These are phyloP conservation scores for Fusarium anguioides DNA, from an alignment of 2,329 filamentous ascomycete genomes.

Conservation along the genomic window DNA sequence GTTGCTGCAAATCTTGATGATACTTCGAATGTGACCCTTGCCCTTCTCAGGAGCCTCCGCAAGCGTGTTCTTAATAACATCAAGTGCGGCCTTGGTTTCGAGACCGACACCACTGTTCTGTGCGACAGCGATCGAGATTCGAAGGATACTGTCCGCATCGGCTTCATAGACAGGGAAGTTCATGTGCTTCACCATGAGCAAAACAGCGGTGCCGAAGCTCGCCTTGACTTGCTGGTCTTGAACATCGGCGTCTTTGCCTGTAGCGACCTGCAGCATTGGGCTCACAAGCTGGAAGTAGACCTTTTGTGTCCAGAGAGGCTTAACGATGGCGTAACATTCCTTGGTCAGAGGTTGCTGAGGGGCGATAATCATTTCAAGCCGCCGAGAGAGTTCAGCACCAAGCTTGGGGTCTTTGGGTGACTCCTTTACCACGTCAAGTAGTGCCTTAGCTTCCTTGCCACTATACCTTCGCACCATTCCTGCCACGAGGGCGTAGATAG, in stretches of 20 bases:
- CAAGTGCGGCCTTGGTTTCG: slow-evolving; percentile 61
- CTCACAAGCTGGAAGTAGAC: slow-evolving; percentile 59
- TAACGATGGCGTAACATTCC: slow-evolving; percentile 57
- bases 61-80: slow-evolving; percentile 61
- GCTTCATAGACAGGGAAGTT: slow-evolving; percentile 63
- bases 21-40: slow-evolving; percentile 60
- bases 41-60: slow-evolving; percentile 58
- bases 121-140: slow-evolving; percentile 61
- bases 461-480: slow-evolving; percentile 54
- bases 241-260: slow-evolving; percentile 44
- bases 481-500: slow-evolving; percentile 51
- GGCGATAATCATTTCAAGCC: slow-evolving; percentile 57
- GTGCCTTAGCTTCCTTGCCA: slow-evolving; percentile 48
- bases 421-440: slow-evolving; percentile 52
- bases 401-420: slow-evolving; percentile 49
- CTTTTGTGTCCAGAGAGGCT: slow-evolving; percentile 62
- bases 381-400: slow-evolving; percentile 56
- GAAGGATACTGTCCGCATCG: slow-evolving; percentile 60
- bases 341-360: slow-evolving; percentile 53
- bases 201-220: slow-evolving; percentile 60
- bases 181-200: slow-evolving; percentile 63
- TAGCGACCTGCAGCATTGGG: slow-evolving; percentile 58
- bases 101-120: slow-evolving; percentile 54
- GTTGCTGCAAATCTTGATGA: slow-evolving; percentile 59
- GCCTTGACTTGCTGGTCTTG: slow-evolving; percentile 47